A percentile compares a stretch with the other conserved stretches of the same genome.
Evolutionary conservation across 208 protist species (phyloP).

Genomic region (Leptomonas pyrrhocoris): DNA sequence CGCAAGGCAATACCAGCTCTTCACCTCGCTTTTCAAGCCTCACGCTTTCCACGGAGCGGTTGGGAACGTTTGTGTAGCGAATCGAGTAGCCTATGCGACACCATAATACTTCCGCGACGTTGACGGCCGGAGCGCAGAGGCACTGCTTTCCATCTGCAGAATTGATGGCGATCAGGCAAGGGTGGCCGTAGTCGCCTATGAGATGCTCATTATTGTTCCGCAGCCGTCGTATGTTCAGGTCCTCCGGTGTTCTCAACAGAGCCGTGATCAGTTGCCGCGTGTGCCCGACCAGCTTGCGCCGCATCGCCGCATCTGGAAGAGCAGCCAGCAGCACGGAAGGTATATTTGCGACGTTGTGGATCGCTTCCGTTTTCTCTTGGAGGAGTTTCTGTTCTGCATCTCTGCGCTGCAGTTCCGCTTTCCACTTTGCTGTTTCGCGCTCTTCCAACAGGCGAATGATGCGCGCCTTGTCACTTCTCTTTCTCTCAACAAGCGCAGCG

Average conservation of each 20-base stretch:
- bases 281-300: slow-evolving; percentile 22
- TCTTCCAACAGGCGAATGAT: slow-evolving; percentile 33
- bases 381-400: slow-evolving; percentile 34
- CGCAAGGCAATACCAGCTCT: slow-evolving; percentile 61
- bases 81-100: slow-evolving; percentile 72
- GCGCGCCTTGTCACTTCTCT: slow-evolving; percentile 26
- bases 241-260: slow-evolving; percentile 71
- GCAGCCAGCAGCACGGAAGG: slow-evolving; percentile 14
- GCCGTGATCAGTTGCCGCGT: slow-evolving; percentile 49
- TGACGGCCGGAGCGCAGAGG: slow-evolving; percentile 27
- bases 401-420: slow-evolving; percentile 47
- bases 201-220: slow-evolving; percentile 78
- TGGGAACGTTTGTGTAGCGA: slow-evolving; percentile 56
- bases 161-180: slow-evolving; percentile 25
- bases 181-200: slow-evolving; percentile 71
- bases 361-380: background rate
- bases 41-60: slow-evolving; percentile 27
- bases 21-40: slow-evolving; percentile 17
- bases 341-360: slow-evolving; percentile 12
- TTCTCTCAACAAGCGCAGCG: slow-evolving; percentile 37
- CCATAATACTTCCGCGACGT: slow-evolving; percentile 63
- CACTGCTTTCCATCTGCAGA: slow-evolving; percentile 2
- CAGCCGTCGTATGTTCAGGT: slow-evolving; percentile 73
- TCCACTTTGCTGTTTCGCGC: slow-evolving; percentile 43
- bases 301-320: slow-evolving; percentile 30